phyloP scores from a whole-genome alignment of 768 basidiomycete genomes.

The Psilocybe subaeruginosa region DNA sequence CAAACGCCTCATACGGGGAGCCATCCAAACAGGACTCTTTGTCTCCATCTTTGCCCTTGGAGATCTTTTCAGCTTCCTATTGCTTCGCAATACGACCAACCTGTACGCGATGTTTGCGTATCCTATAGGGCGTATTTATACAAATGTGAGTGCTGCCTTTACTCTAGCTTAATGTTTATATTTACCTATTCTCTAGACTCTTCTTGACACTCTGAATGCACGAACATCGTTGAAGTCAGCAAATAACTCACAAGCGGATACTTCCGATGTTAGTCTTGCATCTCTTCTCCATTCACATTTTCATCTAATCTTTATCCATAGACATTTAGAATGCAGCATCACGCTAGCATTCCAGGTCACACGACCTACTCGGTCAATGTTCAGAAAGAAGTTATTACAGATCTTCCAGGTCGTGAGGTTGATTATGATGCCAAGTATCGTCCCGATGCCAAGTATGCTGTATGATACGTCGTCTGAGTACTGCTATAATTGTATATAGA shows the following conservation, averaged over 20 bases:
- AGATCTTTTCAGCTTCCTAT: conserved; percentile 45
- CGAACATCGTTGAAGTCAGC: conserved; percentile 38
- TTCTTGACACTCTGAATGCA: conserved; percentile 46
- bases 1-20: conserved; percentile 56
- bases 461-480: conserved; percentile 14
- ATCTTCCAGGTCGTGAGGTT: conserved; percentile 12
- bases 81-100: conserved; percentile 34
- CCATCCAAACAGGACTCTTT: conserved; percentile 57
- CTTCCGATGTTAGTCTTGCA: conserved; percentile 26
- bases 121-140: conserved; percentile 45
- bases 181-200: conserved; percentile 31
- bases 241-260: conserved; percentile 30
- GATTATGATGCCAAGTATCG: conserved; percentile 2
- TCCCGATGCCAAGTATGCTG: conserved; percentile 25
- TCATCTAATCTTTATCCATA: neutral
- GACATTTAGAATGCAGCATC: conserved; percentile 32
- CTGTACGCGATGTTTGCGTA: conserved; percentile 38
- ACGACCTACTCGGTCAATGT: conserved; percentile 30
- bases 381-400: conserved; percentile 31
- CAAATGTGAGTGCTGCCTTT: conserved; percentile 39
- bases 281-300: neutral
- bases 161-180: neutral
- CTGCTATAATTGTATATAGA: too few relatives aligned
- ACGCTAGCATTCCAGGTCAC: conserved; percentile 20
- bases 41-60: conserved; percentile 53